A percentile compares a stretch with the other conserved stretches of the same genome.
Evolutionary conservation across 768 basidiomycete genomes (phyloP).

Genomic region (Phallus indusiatus): DNA sequence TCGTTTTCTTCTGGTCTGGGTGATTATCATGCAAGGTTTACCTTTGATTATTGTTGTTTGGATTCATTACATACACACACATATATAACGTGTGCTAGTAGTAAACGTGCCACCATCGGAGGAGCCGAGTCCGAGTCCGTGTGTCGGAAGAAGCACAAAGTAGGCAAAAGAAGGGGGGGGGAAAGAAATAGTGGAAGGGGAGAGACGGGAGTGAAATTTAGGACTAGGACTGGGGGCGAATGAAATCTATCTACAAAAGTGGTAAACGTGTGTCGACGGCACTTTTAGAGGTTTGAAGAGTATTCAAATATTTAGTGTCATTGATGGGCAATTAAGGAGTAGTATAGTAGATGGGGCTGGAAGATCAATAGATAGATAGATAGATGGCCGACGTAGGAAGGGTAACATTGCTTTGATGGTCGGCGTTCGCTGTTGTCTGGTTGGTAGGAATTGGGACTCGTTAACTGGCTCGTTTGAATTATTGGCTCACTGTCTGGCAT

Average conservation of each 20-base stretch:
- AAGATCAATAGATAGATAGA: background rate
- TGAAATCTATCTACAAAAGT: too few species aligned
- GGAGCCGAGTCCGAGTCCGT: background rate
- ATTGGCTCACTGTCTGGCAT: background rate
- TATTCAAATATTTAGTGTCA: too few species aligned
- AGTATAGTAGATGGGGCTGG: background rate
- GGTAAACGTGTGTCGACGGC: background rate
- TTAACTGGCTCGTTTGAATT: background rate
- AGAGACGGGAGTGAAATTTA: too few species aligned
- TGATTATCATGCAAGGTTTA: too few species aligned
- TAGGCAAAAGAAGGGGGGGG: too few species aligned
- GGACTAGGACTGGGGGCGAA: background rate
- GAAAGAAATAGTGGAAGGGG: too few species aligned
- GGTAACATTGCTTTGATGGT: background rate
- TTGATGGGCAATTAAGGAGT: too few species aligned
- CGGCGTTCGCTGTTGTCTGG: background rate
- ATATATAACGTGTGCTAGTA: background rate
- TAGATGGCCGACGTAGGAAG: background rate
- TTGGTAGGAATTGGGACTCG: background rate
- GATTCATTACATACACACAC: background rate
- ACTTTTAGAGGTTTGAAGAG: too few species aligned
- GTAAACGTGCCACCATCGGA: background rate
- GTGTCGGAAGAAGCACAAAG: background rate
- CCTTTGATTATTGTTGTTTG: background rate
- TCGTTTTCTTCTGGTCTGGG: too few species aligned